A percentile compares a stretch with the other conserved stretches of the same genome.
Evolutionary conservation across 2,329 filamentous ascomycete species (phyloP).

Genomic region (Exophiala phaeomuriformis): DNA sequence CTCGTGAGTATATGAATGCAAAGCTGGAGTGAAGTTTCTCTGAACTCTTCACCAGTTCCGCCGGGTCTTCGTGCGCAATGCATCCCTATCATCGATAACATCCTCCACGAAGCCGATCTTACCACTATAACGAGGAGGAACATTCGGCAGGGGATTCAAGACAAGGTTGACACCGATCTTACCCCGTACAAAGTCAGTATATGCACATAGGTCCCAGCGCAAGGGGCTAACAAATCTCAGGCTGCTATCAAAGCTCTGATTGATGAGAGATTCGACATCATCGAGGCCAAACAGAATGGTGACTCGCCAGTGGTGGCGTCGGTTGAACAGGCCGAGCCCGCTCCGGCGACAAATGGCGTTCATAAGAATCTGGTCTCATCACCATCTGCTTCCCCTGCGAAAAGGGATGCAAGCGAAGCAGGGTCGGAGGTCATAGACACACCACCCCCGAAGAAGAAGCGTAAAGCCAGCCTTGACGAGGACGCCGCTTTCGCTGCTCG

Average conservation of each 20-base stretch:
- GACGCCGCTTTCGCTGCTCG: constrained; percentile 82
- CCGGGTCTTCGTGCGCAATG: constrained; percentile 45
- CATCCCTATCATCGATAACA: constrained; percentile 55
- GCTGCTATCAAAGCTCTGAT: constrained; percentile 64
- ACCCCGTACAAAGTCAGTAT: constrained; percentile 51
- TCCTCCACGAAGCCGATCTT: constrained; percentile 54
- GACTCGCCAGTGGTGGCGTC: constrained; percentile 33
- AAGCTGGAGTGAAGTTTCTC: background rate
- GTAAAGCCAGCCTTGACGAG: constrained; percentile 60
- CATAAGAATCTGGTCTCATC: constrained; percentile 21
- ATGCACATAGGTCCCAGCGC: background rate
- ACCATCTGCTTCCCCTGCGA: constrained; percentile 34
- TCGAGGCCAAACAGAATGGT: constrained; percentile 46
- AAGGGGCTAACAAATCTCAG: constrained; percentile 36
- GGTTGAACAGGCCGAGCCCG: constrained; percentile 19
- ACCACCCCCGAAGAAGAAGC: constrained; percentile 53
- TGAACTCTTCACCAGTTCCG: constrained; percentile 36
- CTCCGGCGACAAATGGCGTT: constrained; percentile 34
- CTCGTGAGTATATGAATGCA: constrained; percentile 11
- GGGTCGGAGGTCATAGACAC: constrained; percentile 34
- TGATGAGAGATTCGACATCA: constrained; percentile 65
- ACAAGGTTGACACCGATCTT: constrained; percentile 54
- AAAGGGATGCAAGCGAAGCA: constrained; percentile 38
- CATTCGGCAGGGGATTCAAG: constrained; percentile 57
- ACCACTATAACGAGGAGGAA: constrained; percentile 59